phyloP scores from a whole-genome alignment of 208 protist species.

The Crithidia bombi region DNA sequence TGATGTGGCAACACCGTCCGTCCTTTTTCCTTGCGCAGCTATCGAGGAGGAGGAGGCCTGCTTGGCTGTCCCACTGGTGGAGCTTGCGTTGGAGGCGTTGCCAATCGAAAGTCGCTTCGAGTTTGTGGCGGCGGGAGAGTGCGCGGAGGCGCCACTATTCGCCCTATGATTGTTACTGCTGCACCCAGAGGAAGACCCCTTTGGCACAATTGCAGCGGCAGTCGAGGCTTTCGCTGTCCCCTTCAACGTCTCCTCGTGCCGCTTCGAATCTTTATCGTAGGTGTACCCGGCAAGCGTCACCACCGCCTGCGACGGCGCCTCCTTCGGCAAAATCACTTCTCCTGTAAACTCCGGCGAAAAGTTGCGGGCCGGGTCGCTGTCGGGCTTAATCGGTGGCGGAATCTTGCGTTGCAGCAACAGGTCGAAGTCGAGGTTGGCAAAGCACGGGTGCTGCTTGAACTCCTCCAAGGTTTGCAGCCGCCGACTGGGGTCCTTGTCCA shows the following conservation, averaged over 20 bases:
- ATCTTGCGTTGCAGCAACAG: slow-evolving; percentile 70
- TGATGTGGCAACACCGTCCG: not conserved
- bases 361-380: slow-evolving; percentile 73
- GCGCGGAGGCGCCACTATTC: not conserved
- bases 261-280: slow-evolving; percentile 45
- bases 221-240: not conserved
- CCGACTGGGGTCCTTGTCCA: slow-evolving; percentile 79
- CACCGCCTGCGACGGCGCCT: slow-evolving; percentile 34
- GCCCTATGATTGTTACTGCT: not conserved
- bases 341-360: slow-evolving; percentile 83
- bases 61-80: slow-evolving; percentile 11
- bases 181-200: not conserved
- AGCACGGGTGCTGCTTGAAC: slow-evolving; percentile 87
- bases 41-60: slow-evolving; percentile 1
- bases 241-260: slow-evolving; percentile 2
- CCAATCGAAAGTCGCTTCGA: slow-evolving; percentile 18
- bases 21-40: not conserved
- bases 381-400: slow-evolving; percentile 71
- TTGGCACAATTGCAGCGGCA: not conserved
- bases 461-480: slow-evolving; percentile 83
- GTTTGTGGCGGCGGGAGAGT: not conserved
- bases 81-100: slow-evolving; percentile 16
- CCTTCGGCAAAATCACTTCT: slow-evolving; percentile 34
- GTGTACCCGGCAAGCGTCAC: slow-evolving; percentile 72
- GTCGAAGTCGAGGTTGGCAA: slow-evolving; percentile 76